Conservation (phyloP, 202 grass and related monocot genomes). For the Thinopyrum obtusiflorum region DNA sequence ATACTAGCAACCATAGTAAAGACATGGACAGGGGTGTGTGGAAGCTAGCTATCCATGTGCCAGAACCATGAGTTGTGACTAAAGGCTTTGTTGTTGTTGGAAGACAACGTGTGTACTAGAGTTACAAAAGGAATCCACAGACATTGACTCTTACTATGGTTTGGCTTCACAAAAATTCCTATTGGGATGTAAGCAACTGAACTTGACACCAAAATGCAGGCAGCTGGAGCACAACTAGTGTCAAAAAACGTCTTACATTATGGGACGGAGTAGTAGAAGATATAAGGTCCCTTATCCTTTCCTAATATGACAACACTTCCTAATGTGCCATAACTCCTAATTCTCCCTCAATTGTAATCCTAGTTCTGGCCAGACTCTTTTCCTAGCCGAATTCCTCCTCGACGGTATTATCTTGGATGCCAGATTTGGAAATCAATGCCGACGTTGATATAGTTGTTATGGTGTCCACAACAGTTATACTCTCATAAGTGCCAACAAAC, state of each 20-base stretch:
- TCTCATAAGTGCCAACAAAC: background rate
- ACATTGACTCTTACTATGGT: background rate
- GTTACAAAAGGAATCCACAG: background rate
- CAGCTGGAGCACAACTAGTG: background rate
- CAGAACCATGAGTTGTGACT: background rate
- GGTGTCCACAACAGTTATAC: background rate
- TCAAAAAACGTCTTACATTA: too few species aligned
- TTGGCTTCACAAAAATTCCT: background rate
- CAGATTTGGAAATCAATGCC: background rate
- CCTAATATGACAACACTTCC: background rate
- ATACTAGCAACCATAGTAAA: background rate
- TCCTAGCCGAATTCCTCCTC: background rate
- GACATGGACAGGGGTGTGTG: too few species aligned
- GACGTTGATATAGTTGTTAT: background rate
- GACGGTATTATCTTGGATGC: background rate
- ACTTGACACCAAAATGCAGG: constrained; percentile 5
- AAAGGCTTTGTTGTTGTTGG: background rate
- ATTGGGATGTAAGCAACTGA: background rate
- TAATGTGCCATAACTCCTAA: background rate
- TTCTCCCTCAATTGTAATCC: background rate
- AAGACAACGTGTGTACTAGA: background rate
- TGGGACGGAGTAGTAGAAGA: background rate
- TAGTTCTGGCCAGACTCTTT: background rate
- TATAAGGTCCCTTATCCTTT: background rate
- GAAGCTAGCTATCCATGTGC: background rate